These are phyloP conservation scores for Penicillium sp. DNA, from an alignment of 2,329 filamentous ascomycete species.

Conservation along the genomic window DNA sequence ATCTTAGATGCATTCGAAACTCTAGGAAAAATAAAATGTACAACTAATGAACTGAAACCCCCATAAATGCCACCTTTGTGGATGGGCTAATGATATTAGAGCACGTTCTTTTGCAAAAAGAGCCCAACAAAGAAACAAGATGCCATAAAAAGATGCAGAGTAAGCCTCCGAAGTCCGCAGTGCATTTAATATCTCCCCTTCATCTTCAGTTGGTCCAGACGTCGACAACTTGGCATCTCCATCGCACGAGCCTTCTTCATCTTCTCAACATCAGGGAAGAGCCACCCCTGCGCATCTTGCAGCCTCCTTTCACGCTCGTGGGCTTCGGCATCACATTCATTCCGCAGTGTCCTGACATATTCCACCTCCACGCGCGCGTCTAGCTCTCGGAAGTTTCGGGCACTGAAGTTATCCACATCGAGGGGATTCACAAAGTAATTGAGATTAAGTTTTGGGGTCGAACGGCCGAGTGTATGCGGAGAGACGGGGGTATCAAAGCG, in stretches of 20 bases:
- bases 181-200: constrained; percentile 17
- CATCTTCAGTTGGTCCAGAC: constrained; percentile 51
- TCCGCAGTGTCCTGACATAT: constrained; percentile 65
- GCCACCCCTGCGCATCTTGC: constrained; percentile 82
- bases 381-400: constrained; percentile 67
- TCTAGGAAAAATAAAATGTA: constrained; percentile 8
- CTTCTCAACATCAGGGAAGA: constrained; percentile 75
- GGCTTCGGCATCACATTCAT: constrained; percentile 73
- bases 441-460: constrained; percentile 67
- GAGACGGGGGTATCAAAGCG: constrained; percentile 69
- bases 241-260: constrained; percentile 66
- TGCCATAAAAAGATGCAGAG: background rate
- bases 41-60: constrained; percentile 2
- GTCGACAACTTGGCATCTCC: constrained; percentile 59
- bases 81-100: constrained; percentile 4
- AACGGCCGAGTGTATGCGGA: constrained; percentile 72
- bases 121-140: background rate
- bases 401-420: constrained; percentile 69
- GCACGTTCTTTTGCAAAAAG: background rate
- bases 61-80: background rate
- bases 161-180: background rate
- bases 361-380: constrained; percentile 74
- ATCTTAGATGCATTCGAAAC: constrained; percentile 12
- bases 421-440: constrained; percentile 81
- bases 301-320: constrained; percentile 63